Base-by-base conservation (phyloP, 495 filamentous ascomycete genomes). In the Poronia punctata region DNA sequence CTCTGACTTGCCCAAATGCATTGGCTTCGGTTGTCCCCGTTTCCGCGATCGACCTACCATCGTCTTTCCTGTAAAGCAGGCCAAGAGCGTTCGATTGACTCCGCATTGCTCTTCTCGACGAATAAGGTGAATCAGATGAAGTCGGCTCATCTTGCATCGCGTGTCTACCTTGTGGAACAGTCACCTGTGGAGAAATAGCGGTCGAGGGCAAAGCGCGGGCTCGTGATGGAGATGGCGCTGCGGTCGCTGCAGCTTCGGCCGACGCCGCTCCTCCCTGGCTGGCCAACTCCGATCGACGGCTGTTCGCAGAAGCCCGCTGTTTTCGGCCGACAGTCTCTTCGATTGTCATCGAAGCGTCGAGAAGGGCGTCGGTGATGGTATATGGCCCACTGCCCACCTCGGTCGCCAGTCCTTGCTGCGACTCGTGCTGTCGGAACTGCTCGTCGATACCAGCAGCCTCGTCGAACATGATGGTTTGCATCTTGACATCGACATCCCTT, bases 381-480 rank as follows among this genome's bases (percentile, higher is more conserved):
- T 81, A 79, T 6, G 79, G 75, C 10, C 63, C 75, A 19, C 51
- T 58, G 9, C 68, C 62, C 3, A 66, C 51, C 7, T 48, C 49
- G 19, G 49, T 40, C 25, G 29, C 12, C 15, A 23, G 46, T 12
- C 53, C 43, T 32, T 53, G 44, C 34, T 43, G 61, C 43, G 54
- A 60, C 38, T 67, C 68, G 48, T 61, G 30, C 43, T 59, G 45
- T 47, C 52, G 52, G 15, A 48, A 61, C 40, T 54, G 59, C 38
- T 67, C 68, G 49, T 62, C 68, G 21, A 66, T 56, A 21, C 65
- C 64, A 31, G 74, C 65, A 23, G 68, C 74, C 40, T 84, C 84
- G 48, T 96, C 86, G 52, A 97, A 99, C 60, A 96, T 82, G 2
- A 99, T 79, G 0, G 86, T 96, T 56, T 94, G 86, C 8, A 83